Conservation (phyloP, 2,329 filamentous ascomycete species). For the Dendryphion nanum region DNA sequence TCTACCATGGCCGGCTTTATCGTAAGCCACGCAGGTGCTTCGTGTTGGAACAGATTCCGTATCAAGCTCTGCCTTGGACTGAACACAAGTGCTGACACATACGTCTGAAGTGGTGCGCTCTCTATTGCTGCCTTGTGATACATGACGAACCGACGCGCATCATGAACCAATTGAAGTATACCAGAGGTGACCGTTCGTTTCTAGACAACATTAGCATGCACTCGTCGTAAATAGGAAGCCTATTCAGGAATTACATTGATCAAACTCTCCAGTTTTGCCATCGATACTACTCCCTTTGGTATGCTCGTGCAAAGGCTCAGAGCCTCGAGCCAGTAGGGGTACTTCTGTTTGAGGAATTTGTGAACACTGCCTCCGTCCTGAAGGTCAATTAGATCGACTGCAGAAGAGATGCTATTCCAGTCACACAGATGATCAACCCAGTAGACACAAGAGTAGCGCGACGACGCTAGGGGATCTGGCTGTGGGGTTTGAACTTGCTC, state of each 20-base stretch:
- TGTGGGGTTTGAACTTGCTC: conserved; percentile 16
- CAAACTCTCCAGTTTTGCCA: conserved; percentile 8
- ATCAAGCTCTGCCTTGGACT: conserved; percentile 11
- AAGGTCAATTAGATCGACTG: too few relatives aligned
- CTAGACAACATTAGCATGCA: background rate
- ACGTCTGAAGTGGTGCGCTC: conserved; percentile 15
- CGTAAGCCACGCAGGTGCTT: conserved; percentile 7
- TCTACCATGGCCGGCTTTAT: conserved; percentile 8
- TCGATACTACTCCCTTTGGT: conserved; percentile 11
- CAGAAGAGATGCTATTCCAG: background rate
- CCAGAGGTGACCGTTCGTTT: background rate
- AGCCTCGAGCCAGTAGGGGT: conserved; percentile 5
- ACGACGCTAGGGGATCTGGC: conserved; percentile 20
- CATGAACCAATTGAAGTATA: conserved; percentile 5
- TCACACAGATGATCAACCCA: conserved; percentile 36
- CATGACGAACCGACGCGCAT: conserved; percentile 15
- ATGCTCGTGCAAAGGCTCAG: conserved; percentile 10
- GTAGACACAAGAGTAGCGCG: conserved; percentile 30
- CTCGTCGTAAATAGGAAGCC: too few relatives aligned
- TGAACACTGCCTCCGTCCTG: conserved; percentile 7
- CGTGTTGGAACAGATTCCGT: conserved; percentile 1
- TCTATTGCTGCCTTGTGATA: conserved; percentile 13
- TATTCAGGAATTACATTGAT: background rate
- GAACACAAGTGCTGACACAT: conserved; percentile 16
- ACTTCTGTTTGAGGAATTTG: conserved; percentile 9